Conservation (phyloP, 805 yeast genomes). For the Wickerhamomyces chaumierensis region DNA sequence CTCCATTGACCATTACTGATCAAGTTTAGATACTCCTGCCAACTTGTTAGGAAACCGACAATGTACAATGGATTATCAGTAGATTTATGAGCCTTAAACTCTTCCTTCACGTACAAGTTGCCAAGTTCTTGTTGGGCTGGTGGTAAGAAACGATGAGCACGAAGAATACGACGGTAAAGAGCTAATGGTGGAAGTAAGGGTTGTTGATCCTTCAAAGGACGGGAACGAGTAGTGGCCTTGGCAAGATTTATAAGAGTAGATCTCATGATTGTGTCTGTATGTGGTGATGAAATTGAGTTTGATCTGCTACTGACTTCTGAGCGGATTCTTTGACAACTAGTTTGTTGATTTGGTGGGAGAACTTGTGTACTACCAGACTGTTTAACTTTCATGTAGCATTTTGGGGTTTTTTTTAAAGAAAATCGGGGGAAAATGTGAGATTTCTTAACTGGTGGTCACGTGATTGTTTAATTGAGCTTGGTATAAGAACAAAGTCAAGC, state of each 20-base stretch:
- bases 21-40: constrained; percentile 76
- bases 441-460: too few species aligned
- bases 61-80: constrained; percentile 88
- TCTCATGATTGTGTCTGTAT: too few species aligned
- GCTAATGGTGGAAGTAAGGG: constrained; percentile 74
- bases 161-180: constrained; percentile 66
- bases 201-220: constrained; percentile 16
- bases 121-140: constrained; percentile 67
- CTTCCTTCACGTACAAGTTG: constrained; percentile 80
- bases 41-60: constrained; percentile 83
- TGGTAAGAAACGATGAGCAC: constrained; percentile 71
- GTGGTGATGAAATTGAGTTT: too few species aligned
- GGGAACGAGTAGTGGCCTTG: constrained; percentile 4
- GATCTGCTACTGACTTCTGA: too few species aligned
- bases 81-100: constrained; percentile 73
- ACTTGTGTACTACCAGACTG: too few species aligned
- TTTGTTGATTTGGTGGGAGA: too few species aligned
- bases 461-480: too few species aligned
- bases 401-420: too few species aligned
- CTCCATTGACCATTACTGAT: constrained; percentile 56
- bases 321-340: too few species aligned
- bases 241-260: constrained; percentile 6
- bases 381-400: too few species aligned
- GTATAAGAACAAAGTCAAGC: too few species aligned
- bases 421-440: too few species aligned